Evolutionary conservation across 2,329 filamentous ascomycete genomes (phyloP), one percentile per base, ranked within the genome.

Genomic region (Venturia carpophila): DNA sequence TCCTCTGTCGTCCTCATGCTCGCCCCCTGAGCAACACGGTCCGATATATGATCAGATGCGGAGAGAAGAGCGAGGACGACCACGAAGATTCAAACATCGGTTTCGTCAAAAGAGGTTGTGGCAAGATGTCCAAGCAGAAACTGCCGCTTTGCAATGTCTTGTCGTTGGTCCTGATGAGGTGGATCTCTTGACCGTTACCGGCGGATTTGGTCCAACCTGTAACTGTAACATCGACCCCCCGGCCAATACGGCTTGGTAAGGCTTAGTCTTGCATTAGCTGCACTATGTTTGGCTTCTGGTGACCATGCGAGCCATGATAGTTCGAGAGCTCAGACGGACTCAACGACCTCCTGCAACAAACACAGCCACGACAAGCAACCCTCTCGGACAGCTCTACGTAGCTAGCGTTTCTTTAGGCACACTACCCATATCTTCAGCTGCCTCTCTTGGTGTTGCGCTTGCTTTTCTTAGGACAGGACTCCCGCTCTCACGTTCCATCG

Each of bases 211-310:
- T 27, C 47, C 47, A 21, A 27, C 21, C 47, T 52, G 47, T 52
- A 27, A 52, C 47, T 27, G 47, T 52, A 15, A 52, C 47, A 52
- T 52, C 47, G 21, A 5, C n/a, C 10, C 47, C 47, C 47, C 27
- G 47, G 21, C 47, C 47, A 52, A 52, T 52, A 52, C 24, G 3
- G 47, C 21, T 52, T 27, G n/a, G 47, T 52, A 58, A 37, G 52
- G 52, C 52, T 58, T 58, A 58, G 52, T 13, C 52, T 55, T 58
- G 52, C 52, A 58, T 19, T 58, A 58, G 52, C 30, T 19, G 27
- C 19, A n/a, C 52, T 58, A 58, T n/a, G 11, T 58, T 37, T 37
- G 30, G 52, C 15, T n/a, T 37, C 10, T 7, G 15, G 52, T 37
- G 27, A 56, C 27, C 24, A 56, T 37, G 24, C 24, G 24, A 11